These are phyloP conservation scores for Fonsecaea nubica DNA, from an alignment of 2,329 filamentous ascomycete genomes.

Conservation along the genomic window DNA sequence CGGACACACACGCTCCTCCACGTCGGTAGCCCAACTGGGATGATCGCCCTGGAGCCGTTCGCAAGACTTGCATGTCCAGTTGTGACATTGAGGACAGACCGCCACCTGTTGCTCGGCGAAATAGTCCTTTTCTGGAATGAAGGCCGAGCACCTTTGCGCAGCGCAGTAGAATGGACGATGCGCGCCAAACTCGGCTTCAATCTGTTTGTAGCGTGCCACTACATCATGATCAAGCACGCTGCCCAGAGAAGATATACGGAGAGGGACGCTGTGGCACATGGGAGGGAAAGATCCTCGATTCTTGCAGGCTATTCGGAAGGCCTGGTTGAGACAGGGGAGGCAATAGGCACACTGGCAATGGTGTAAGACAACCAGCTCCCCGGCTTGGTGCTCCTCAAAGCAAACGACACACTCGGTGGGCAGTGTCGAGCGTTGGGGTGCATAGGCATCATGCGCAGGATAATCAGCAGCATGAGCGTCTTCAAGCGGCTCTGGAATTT, in stretches of 20 bases:
- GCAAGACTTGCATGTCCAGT: constrained; percentile 26
- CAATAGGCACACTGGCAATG: constrained; percentile 32
- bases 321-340: constrained; percentile 29
- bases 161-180: constrained; percentile 34
- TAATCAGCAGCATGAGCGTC: background rate
- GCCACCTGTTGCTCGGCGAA: constrained; percentile 9
- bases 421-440: background rate
- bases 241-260: constrained; percentile 29
- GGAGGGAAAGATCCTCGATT: constrained; percentile 31
- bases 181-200: constrained; percentile 31
- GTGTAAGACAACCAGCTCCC: constrained; percentile 14
- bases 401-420: constrained; percentile 26
- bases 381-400: constrained; percentile 23
- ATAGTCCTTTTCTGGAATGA: constrained; percentile 24
- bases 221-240: constrained; percentile 14
- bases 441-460: background rate
- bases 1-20: constrained; percentile 19
- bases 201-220: constrained; percentile 26
- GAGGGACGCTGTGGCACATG: constrained; percentile 27
- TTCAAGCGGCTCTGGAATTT: background rate
- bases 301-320: constrained; percentile 26
- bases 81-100: constrained; percentile 17
- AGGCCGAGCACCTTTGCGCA: constrained; percentile 23
- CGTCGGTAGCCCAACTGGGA: background rate
- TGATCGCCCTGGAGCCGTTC: constrained; percentile 17